A percentile compares a stretch with the other conserved stretches of the same genome.
These are phyloP conservation scores for Mrakia blollopis DNA, from an alignment of 768 basidiomycete species.

Conservation along the genomic window DNA sequence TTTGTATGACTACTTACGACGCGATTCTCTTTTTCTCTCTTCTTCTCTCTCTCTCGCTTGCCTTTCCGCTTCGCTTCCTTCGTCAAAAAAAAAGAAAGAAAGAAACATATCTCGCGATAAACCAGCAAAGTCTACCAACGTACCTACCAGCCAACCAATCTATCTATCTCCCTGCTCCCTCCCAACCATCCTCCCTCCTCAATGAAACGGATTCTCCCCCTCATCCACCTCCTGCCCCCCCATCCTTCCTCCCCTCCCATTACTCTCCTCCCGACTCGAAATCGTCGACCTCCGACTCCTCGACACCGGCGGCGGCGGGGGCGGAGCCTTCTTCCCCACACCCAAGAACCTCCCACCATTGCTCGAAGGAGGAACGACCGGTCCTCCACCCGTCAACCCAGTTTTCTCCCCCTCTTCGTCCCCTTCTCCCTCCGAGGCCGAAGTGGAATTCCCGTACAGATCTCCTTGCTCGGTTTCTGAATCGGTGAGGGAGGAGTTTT, in stretches of 20 bases:
- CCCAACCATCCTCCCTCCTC: too few species aligned
- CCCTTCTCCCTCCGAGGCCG: background rate
- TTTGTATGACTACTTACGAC: background rate
- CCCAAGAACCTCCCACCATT: background rate
- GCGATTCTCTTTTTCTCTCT: background rate
- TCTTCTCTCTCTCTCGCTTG: too few species aligned
- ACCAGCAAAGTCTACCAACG: too few species aligned
- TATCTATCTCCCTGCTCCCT: background rate
- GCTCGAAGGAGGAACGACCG: background rate
- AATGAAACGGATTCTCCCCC: background rate
- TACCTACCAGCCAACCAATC: too few species aligned
- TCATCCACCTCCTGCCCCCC: background rate
- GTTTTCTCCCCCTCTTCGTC: conserved; percentile 5
- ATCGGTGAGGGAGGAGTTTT: conserved; percentile 3
- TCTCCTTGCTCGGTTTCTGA: background rate
- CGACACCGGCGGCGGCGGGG: conserved; percentile 14
- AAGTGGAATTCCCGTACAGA: background rate
- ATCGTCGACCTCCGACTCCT: conserved; percentile 14
- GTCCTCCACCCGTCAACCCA: background rate
- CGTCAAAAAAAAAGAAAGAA: too few species aligned
- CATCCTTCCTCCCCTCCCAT: background rate
- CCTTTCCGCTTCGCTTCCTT: too few species aligned
- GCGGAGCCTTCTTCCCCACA: conserved; percentile 4
- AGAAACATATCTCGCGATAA: too few species aligned
- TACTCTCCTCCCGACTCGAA: background rate